A percentile compares a stretch with the other conserved stretches of the same genome.
phyloP scores from a whole-genome alignment of 2,329 filamentous ascomycete species.

The Pseudogymnoascus sp. region DNA sequence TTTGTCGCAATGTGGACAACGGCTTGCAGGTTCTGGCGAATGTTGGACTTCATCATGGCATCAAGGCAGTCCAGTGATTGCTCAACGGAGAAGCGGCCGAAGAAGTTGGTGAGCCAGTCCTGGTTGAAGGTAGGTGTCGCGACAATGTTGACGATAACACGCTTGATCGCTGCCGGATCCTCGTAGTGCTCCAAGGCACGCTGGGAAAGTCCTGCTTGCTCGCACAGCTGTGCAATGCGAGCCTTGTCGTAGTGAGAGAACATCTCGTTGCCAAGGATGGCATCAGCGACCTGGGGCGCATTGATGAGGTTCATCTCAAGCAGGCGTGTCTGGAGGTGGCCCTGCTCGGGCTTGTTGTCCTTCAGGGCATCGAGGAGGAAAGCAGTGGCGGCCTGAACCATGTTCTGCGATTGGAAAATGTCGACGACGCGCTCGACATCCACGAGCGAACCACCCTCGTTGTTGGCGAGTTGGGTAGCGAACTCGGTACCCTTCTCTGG shows the following conservation, averaged over 20 bases:
- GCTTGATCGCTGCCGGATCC: constrained; percentile 82
- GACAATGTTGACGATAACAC: constrained; percentile 74
- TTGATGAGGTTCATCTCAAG: constrained; percentile 98
- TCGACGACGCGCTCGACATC: constrained; percentile 93
- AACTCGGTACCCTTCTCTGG: constrained; percentile 94
- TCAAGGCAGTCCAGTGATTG: constrained; percentile 90
- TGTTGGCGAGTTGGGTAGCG: constrained; percentile 82
- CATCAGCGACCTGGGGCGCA: constrained; percentile 94
- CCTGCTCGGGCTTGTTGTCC: constrained; percentile 90
- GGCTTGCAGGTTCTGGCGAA: constrained; percentile 90
- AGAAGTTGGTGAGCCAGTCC: constrained; percentile 89
- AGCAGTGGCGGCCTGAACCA: constrained; percentile 96
- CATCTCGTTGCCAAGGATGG: constrained; percentile 96
- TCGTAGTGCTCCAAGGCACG: constrained; percentile 93
- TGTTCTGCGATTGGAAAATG: constrained; percentile 95
- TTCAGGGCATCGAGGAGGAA: constrained; percentile 94
- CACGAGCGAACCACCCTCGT: constrained; percentile 77
- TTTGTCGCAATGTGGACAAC: constrained; percentile 96
- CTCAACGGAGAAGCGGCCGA: constrained; percentile 89
- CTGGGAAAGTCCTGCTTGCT: constrained; percentile 80
- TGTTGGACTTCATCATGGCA: constrained; percentile 93
- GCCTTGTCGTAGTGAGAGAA: constrained; percentile 94
- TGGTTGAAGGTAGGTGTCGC: constrained; percentile 76
- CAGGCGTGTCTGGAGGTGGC: constrained; percentile 83
- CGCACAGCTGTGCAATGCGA: constrained; percentile 82